Conservation (phyloP, 257 asterid genomes). For the Gentiana dahurica region DNA sequence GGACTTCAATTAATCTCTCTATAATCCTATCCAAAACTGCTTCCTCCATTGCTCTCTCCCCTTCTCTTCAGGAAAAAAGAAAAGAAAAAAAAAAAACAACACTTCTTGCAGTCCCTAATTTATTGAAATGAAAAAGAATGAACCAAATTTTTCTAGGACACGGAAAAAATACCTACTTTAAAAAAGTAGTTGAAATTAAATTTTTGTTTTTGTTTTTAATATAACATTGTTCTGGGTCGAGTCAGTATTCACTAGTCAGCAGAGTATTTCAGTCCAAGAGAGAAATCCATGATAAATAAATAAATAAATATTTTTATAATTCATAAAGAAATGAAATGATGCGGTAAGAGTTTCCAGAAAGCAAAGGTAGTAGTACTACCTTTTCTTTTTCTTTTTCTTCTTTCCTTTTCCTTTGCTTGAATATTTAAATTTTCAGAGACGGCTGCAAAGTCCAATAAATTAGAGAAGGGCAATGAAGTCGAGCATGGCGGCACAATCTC, state of each 20-base stretch:
- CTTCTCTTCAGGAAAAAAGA: neutral
- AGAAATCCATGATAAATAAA: neutral
- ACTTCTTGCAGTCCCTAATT: neutral
- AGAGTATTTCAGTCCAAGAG: neutral
- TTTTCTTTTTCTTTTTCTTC: neutral
- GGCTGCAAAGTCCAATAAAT: too few species aligned
- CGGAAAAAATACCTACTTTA: neutral
- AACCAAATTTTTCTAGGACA: neutral
- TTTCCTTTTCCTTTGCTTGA: neutral
- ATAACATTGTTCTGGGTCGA: neutral
- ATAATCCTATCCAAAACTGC: conserved; percentile 58
- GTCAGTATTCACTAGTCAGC: neutral
- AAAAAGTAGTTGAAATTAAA: neutral
- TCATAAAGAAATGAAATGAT: too few species aligned
- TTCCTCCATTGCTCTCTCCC: conserved; percentile 39
- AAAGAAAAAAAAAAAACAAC: neutral
- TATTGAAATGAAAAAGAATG: neutral
- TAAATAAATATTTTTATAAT: neutral
- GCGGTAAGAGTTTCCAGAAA: neutral
- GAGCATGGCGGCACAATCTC: too few species aligned
- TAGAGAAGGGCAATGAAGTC: too few species aligned
- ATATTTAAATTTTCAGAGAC: too few species aligned
- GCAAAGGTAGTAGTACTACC: neutral
- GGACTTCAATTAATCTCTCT: conserved; percentile 66
- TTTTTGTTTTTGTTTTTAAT: neutral